A percentile compares a stretch with the other conserved stretches of the same genome.
Evolutionary conservation across 768 basidiomycete genomes (phyloP).

Genomic region (Hysterangium stoloniferum): DNA sequence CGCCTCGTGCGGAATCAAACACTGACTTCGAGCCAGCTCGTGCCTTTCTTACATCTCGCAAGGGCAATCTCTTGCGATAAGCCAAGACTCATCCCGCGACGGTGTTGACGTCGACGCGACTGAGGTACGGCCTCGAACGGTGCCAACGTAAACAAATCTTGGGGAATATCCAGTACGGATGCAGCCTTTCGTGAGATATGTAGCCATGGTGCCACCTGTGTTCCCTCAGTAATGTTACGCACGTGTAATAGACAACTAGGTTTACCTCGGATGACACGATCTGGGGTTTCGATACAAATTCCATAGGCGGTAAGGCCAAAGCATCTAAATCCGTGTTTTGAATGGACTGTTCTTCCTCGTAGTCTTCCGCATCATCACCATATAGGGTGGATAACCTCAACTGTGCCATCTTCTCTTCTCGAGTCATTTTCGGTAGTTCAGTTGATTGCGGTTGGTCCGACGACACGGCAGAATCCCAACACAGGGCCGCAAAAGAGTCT

Average conservation of each 20-base stretch:
- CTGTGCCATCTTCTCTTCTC: not conserved
- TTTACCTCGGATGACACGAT: not conserved
- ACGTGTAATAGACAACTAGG: too few relatives aligned
- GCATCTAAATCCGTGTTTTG: not conserved
- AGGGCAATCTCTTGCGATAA: too few relatives aligned
- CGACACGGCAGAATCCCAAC: conserved; percentile 7
- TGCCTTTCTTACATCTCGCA: too few relatives aligned
- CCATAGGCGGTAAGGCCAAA: not conserved
- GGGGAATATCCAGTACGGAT: conserved; percentile 6
- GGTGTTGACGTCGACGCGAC: not conserved
- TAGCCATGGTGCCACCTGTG: conserved; percentile 8
- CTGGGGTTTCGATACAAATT: not conserved
- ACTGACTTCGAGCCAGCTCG: too few relatives aligned
- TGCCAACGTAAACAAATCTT: not conserved
- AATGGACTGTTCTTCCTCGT: not conserved
- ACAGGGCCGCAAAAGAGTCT: conserved; percentile 9
- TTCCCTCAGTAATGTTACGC: not conserved
- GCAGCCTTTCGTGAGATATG: conserved; percentile 6
- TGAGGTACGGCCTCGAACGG: too few relatives aligned
- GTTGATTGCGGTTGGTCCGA: too few relatives aligned
- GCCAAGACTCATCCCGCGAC: too few relatives aligned
- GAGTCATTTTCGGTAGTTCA: not conserved
- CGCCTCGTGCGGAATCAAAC: too few relatives aligned
- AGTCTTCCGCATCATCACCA: not conserved
- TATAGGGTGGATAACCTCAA: not conserved